A percentile compares a stretch with the other conserved stretches of the same genome.
phyloP scores from a whole-genome alignment of 2,329 filamentous ascomycete species.

The Eutypella sp. region DNA sequence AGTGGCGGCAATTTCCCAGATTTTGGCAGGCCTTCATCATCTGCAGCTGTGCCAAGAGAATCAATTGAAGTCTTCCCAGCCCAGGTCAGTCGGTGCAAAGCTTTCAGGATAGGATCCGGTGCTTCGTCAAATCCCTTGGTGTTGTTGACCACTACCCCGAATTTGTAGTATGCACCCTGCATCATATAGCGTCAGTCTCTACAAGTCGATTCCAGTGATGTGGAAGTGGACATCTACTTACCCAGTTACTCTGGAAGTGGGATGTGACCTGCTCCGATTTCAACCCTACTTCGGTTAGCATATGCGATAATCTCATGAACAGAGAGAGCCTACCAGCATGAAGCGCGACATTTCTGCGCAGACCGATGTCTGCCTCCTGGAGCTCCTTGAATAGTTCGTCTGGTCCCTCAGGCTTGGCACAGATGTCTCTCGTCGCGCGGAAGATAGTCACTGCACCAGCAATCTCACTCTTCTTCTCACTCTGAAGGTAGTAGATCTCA shows the following conservation, averaged over 20 bases:
- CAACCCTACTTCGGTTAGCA: conserved; percentile 25
- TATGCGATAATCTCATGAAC: conserved; percentile 2
- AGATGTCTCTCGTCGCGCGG: conserved; percentile 48
- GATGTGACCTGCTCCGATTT: conserved; percentile 41
- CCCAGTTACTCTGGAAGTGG: conserved; percentile 51
- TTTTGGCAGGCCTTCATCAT: conserved; percentile 1
- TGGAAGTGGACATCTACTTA: conserved; percentile 22
- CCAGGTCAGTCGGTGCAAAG: conserved; percentile 51
- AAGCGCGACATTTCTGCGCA: conserved; percentile 38
- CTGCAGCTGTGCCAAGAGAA: conserved; percentile 15
- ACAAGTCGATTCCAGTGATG: neutral
- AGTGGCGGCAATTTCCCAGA: conserved; percentile 16
- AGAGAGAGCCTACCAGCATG: conserved; percentile 25
- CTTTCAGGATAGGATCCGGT: conserved; percentile 41
- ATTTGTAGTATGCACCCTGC: conserved; percentile 62
- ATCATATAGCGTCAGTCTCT: conserved; percentile 21
- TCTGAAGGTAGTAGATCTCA: conserved; percentile 42
- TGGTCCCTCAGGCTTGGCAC: conserved; percentile 47
- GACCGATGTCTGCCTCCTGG: conserved; percentile 31
- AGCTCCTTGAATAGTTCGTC: conserved; percentile 35
- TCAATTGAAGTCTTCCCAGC: conserved; percentile 39
- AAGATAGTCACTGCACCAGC: conserved; percentile 52
- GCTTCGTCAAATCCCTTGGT: conserved; percentile 44
- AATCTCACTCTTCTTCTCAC: conserved; percentile 29
- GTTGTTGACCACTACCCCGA: conserved; percentile 49